phyloP scores from a whole-genome alignment of 2,329 filamentous ascomycete genomes.

The Neurospora crassa region DNA sequence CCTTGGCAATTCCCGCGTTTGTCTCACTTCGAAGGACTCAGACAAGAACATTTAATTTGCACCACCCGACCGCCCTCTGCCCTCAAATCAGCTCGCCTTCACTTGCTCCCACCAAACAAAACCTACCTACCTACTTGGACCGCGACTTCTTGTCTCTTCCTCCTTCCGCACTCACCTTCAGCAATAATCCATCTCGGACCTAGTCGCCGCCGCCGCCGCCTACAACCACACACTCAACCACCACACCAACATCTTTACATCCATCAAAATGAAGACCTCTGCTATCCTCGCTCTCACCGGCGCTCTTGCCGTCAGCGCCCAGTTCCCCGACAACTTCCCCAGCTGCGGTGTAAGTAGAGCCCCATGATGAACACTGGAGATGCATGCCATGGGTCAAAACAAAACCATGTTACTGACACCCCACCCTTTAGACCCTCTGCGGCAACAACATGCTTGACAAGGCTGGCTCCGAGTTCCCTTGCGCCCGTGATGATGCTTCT shows the following conservation, averaged over 20 bases:
- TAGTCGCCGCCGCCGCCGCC: neutral
- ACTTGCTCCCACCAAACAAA: neutral
- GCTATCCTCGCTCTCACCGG: slow-evolving; percentile 30
- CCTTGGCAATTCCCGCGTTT: neutral
- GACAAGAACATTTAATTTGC: neutral
- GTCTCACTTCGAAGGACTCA: neutral
- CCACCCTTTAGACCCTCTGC: slow-evolving; percentile 33
- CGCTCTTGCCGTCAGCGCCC: slow-evolving; percentile 32
- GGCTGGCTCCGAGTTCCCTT: slow-evolving; percentile 33
- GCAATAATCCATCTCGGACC: slow-evolving; percentile 11
- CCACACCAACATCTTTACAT: slow-evolving; percentile 7
- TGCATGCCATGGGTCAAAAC: neutral
- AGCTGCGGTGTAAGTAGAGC: slow-evolving; percentile 40
- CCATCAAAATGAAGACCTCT: slow-evolving; percentile 40
- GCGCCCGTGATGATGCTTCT: slow-evolving; percentile 28
- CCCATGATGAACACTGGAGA: neutral
- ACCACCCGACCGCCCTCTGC: neutral
- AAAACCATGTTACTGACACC: neutral
- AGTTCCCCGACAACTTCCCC: slow-evolving; percentile 31
- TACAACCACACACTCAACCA: slow-evolving; percentile 1
- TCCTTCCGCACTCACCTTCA: neutral
- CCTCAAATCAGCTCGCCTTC: neutral
- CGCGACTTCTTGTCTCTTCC: neutral
- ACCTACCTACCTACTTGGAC: slow-evolving; percentile 4
- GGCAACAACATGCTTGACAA: slow-evolving; percentile 41